These are phyloP conservation scores for Leccinum longicurvipes DNA, from an alignment of 768 basidiomycete species.

Conservation along the genomic window DNA sequence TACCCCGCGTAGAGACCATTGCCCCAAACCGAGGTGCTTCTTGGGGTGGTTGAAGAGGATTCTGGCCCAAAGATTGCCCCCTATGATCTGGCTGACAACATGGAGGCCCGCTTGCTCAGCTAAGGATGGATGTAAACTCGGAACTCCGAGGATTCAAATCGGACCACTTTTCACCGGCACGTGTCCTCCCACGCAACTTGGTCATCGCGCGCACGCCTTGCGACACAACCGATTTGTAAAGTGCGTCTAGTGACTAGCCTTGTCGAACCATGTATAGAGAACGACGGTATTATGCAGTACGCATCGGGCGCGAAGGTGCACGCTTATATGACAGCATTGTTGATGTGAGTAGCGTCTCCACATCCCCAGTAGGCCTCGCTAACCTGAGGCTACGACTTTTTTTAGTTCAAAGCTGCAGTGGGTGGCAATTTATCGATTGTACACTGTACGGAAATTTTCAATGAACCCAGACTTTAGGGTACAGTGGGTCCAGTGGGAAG, in stretches of 20 bases:
- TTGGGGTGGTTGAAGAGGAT: too few relatives aligned
- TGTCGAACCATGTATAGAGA: slow-evolving; percentile 8
- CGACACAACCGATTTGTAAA: not conserved
- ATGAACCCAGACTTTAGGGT: slow-evolving; percentile 21
- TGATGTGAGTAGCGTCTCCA: slow-evolving; percentile 21
- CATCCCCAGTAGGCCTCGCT: not conserved
- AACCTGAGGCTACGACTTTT: not conserved
- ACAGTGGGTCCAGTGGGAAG: slow-evolving; percentile 33
- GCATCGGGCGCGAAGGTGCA: slow-evolving; percentile 32
- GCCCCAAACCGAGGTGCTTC: not conserved
- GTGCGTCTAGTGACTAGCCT: not conserved
- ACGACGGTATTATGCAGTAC: slow-evolving; percentile 35
- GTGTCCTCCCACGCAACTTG: too few relatives aligned
- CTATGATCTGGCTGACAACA: not conserved
- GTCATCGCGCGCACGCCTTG: too few relatives aligned
- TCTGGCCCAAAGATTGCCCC: not conserved
- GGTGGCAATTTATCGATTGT: not conserved
- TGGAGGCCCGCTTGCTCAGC: not conserved
- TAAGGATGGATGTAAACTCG: too few relatives aligned
- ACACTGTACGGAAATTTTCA: not conserved
- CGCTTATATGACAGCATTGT: slow-evolving; percentile 29
- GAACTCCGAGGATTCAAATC: not conserved
- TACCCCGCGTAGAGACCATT: too few relatives aligned
- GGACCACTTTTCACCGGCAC: too few relatives aligned
- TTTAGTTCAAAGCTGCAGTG: slow-evolving; percentile 26